phyloP scores from a whole-genome alignment of 345 rosid species.

The Gossypium anomalum region DNA sequence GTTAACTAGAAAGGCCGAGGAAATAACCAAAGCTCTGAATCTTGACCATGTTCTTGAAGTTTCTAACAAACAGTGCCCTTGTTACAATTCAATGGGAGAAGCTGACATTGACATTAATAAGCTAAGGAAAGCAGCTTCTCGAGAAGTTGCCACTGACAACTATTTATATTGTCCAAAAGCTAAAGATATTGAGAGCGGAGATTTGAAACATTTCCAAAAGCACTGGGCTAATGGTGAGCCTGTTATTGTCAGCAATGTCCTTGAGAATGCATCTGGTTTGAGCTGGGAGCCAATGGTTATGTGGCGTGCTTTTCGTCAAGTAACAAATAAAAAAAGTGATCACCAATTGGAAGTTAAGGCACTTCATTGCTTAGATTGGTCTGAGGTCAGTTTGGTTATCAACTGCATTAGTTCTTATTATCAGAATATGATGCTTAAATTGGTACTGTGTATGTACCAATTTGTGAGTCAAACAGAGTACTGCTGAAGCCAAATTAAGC shows the following conservation, averaged over 20 bases:
- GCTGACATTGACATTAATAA: constrained; percentile 23
- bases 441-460: neutral
- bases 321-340: constrained; percentile 24
- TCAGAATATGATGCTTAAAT: neutral
- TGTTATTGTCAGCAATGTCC: constrained; percentile 49
- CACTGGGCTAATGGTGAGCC: constrained; percentile 68
- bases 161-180: constrained; percentile 45
- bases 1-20: constrained; percentile 36
- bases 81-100: constrained; percentile 23
- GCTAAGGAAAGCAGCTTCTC: constrained; percentile 38
- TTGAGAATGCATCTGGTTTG: constrained; percentile 44
- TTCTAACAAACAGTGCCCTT: constrained; percentile 24
- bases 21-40: constrained; percentile 10
- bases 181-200: constrained; percentile 27
- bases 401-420: neutral
- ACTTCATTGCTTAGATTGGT: constrained; percentile 62
- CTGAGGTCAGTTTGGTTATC: constrained; percentile 35
- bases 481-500: neutral
- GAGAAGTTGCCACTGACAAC: constrained; percentile 40
- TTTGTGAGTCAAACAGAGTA: neutral
- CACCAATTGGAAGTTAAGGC: constrained; percentile 39
- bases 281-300: constrained; percentile 73
- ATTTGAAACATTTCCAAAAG: constrained; percentile 51
- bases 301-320: constrained; percentile 64
- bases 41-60: neutral